A percentile compares a stretch with the other conserved stretches of the same genome.
Evolutionary conservation across 2,329 filamentous ascomycete species (phyloP).

Genomic region (Paracorniculantispora psalliotae): DNA sequence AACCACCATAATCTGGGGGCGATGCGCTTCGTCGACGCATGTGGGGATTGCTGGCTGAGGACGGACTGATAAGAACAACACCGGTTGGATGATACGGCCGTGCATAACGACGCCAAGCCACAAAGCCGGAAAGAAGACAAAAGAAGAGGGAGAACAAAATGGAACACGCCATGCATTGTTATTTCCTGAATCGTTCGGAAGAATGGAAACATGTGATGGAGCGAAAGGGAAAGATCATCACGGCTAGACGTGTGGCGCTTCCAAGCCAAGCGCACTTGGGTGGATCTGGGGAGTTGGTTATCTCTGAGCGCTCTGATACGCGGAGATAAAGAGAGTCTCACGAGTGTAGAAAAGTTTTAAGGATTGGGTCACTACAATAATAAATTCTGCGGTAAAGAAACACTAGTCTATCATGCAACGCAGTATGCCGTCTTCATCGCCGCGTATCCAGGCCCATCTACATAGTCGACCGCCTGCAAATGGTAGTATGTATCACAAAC

Average conservation of each 20-base stretch:
- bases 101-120: not conserved
- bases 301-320: conserved; percentile 11
- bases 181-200: not conserved
- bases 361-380: too few relatives aligned
- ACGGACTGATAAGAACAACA: conserved; percentile 2
- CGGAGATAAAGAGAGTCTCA: not conserved
- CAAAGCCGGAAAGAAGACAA: not conserved
- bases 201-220: not conserved
- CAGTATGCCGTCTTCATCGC: not conserved
- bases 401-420: not conserved
- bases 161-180: not conserved
- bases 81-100: not conserved
- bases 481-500: too few relatives aligned
- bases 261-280: not conserved
- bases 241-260: not conserved
- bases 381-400: too few relatives aligned
- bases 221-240: not conserved
- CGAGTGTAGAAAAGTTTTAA: too few relatives aligned
- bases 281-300: conserved; percentile 10
- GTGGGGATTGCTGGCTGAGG: not conserved
- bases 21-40: not conserved
- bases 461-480: too few relatives aligned
- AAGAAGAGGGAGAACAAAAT: not conserved
- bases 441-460: not conserved
- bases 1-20: not conserved